Base-by-base conservation (phyloP, 2,329 filamentous ascomycete genomes). In the Talaromyces sp. region DNA sequence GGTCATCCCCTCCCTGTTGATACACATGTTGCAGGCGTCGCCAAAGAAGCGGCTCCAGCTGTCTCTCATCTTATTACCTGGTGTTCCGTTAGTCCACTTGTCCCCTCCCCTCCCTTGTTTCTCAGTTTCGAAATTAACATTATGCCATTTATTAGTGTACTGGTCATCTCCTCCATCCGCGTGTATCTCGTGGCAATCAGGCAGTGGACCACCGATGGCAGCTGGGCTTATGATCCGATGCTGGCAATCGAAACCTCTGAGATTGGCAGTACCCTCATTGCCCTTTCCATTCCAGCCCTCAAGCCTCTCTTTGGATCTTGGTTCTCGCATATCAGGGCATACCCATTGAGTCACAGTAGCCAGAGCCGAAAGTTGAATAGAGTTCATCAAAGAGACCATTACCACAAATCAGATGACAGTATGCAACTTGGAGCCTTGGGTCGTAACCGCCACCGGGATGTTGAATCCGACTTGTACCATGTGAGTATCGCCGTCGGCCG, bases 221-320 rank as follows among this genome's bases (percentile, higher is more conserved):
- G 80, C 14, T 83, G 82, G 82, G 72, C 74, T 23, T 83, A 83
- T 65, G 77, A 82, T 58, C 78, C 81, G 0, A 78, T 83, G 72
- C 69, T 83, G 6, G 79, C 72, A 3, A 76, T 83, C 3, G 81
- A 83, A 67, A 78, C 78, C 1, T 77, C 81, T 2, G 81, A 83
- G 52, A 80, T 83, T n/a, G 81, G 80, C 3, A 75, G 77, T 1
- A 83, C 82, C 0, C 67, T 84, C 31, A 78, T 83, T 40, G 80
- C 81, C 1, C 74, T 83, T 1, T 83, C 81, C 0, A 73, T 83
- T 0, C 81, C 82, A 0, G 81, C 79, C 3, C 69, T 82, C 47
- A 82, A 83, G 59, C 81, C 81, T 0, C 67, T 83, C 3, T 56
- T 56, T 8, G 54, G 16, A 40, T 56, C 33, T 18, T 56, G 31